Evolutionary conservation across 1,139 yeast species (phyloP).

Genomic region (Lodderomyces pseudojiufengensis): DNA sequence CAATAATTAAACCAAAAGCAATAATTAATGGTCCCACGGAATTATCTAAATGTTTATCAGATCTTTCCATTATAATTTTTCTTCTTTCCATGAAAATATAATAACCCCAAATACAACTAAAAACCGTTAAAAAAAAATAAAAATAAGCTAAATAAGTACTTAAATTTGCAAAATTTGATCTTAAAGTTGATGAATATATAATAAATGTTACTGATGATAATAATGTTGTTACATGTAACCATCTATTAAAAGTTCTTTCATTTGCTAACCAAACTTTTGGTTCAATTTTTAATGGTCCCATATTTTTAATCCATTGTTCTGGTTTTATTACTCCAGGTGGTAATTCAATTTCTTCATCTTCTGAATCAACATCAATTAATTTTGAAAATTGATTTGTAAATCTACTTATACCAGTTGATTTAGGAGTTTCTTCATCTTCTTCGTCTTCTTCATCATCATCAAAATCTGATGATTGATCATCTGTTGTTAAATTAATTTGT

Average conservation of each 20-base stretch:
- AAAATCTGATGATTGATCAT: conserved; percentile 15
- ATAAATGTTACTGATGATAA: conserved; percentile 85
- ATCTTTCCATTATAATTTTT: conserved; percentile 70
- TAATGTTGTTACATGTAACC: conserved; percentile 90
- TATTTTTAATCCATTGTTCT: conserved; percentile 69
- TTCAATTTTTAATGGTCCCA: conserved; percentile 90
- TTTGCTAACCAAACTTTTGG: conserved; percentile 98
- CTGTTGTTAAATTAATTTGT: conserved; percentile 9
- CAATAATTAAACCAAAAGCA: conserved; percentile 63
- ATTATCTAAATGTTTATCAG: conserved; percentile 84
- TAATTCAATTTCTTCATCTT: conserved; percentile 75
- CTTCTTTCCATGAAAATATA: conserved; percentile 69
- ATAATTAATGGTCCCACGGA: conserved; percentile 83
- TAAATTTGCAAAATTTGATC: conserved; percentile 52
- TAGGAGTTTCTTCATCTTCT: conserved; percentile 38
- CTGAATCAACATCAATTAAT: conserved; percentile 69
- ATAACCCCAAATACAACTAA: conserved; percentile 89
- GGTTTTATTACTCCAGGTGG: conserved; percentile 93
- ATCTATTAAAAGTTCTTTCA: conserved; percentile 93
- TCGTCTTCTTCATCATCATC: conserved; percentile 42
- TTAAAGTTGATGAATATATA: conserved; percentile 70
- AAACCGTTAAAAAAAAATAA: conserved; percentile 76
- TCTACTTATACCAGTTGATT: conserved; percentile 18
- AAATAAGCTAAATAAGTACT: conserved; percentile 70
- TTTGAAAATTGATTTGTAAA: conserved; percentile 32